phyloP scores from a whole-genome alignment of 306 rosid species.

The Gynostemma pentaphyllum region DNA sequence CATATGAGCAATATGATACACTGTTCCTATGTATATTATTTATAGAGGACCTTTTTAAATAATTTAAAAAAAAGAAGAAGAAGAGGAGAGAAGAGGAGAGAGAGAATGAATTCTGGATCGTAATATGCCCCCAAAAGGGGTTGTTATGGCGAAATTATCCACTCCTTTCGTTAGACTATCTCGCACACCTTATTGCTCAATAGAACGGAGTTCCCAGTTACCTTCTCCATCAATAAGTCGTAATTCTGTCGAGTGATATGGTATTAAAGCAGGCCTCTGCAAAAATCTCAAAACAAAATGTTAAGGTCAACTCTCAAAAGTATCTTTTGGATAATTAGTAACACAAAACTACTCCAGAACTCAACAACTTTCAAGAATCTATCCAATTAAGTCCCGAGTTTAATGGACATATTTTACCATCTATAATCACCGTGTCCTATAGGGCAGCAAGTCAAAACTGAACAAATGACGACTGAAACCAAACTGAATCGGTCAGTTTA shows the following conservation, averaged over 20 bases:
- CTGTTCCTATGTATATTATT: conserved; percentile 3
- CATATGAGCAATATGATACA: conserved; percentile 5
- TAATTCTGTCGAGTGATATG: conserved; percentile 67
- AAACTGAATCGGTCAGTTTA: too few species aligned
- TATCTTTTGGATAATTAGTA: neutral
- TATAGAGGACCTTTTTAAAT: neutral
- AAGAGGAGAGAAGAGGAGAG: neutral
- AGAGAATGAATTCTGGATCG: neutral
- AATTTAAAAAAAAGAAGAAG: neutral
- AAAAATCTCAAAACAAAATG: conserved; percentile 9
- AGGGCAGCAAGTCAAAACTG: too few species aligned
- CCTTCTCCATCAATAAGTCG: conserved; percentile 98
- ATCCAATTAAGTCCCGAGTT: neutral
- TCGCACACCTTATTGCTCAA: conserved; percentile 30
- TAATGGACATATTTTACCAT: neutral
- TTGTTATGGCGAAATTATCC: neutral
- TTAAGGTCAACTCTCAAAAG: neutral
- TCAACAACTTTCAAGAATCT: neutral
- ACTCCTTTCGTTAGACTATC: neutral
- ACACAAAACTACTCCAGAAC: neutral
- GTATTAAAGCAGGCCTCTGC: conserved; percentile 97
- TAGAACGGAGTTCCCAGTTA: conserved; percentile 82
- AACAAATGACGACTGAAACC: too few species aligned
- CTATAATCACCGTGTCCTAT: neutral
- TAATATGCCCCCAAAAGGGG: neutral